phyloP scores from a whole-genome alignment of 257 asterid genomes.

The Lycium ferocissimum region DNA sequence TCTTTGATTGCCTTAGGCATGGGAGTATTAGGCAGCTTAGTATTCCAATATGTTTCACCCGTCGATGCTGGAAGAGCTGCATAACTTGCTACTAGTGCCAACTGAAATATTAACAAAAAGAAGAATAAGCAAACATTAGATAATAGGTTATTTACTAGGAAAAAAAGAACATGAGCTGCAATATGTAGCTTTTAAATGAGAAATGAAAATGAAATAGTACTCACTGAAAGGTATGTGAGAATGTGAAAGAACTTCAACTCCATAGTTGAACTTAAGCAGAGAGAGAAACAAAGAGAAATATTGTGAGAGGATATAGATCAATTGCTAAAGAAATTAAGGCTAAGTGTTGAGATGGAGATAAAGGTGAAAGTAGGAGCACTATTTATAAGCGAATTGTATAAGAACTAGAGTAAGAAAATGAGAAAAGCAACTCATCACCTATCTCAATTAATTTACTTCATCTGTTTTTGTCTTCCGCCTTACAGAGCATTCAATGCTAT shows the following conservation, averaged over 20 bases:
- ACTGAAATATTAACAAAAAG: conserved; percentile 39
- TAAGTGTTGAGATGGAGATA: neutral
- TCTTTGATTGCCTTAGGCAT: conserved; percentile 76
- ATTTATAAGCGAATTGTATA: conserved; percentile 23
- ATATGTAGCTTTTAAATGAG: too few relatives aligned
- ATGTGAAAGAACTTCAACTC: conserved; percentile 55
- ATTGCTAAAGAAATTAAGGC: too few relatives aligned
- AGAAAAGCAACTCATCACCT: conserved; percentile 35
- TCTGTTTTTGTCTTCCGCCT: conserved; percentile 5
- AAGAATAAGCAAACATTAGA: too few relatives aligned
- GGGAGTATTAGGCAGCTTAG: conserved; percentile 70
- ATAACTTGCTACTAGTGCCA: conserved; percentile 62
- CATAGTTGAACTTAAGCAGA: conserved; percentile 39
- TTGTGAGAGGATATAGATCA: neutral
- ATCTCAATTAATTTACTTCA: conserved; percentile 5
- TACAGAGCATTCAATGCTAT: conserved; percentile 9
- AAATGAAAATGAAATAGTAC: conserved; percentile 34
- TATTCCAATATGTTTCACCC: conserved; percentile 59
- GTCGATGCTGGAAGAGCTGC: conserved; percentile 56
- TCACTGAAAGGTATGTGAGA: conserved; percentile 66
- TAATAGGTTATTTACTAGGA: too few relatives aligned
- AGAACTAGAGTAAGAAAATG: conserved; percentile 22
- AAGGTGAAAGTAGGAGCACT: neutral
- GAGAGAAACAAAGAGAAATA: conserved; percentile 12
- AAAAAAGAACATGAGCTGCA: too few relatives aligned